Base-by-base conservation (phyloP, 768 basidiomycete species). In the Rhodotorula graminis region DNA sequence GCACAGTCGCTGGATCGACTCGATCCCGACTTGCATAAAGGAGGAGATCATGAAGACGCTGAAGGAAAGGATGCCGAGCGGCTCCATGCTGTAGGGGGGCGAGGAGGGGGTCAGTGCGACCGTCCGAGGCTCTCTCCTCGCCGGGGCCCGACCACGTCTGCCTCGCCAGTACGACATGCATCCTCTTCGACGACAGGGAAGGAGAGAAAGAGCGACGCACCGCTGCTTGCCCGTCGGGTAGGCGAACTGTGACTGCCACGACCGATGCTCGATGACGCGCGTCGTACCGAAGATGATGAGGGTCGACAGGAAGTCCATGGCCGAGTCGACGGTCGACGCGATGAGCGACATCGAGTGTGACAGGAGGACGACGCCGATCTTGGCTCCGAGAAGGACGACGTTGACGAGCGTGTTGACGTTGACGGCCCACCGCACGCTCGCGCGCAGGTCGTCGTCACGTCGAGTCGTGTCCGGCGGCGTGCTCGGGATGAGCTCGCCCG, bases 311-410 rank as follows among this genome's bases (percentile, higher is more conserved):
- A 83, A 78, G 66, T 83, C 83, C 71, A 83, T 78, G 4, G 80
- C 82, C 7, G 80, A 80, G 69, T 83, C 83, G 61, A 83, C 80
- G 33, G 82, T 76, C 0, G 80, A 80, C 2, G 83, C 83, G 27
- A 82, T 78, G 33, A 83, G 78, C 23, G 82, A 82, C 61, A 83
- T 81, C 4, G 82, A 83, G 44, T 80, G 77, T 25, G 82, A 82
- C 53, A 81, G 78, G 33, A 83, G 75, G 29, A 83, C 81, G n/a
- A 82, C 82, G 21, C 80, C 67, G 18, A 78, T 79, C 65, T 83
- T 83, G 23, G 79, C 81, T 18, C 68, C 77, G 19, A 83, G 80
- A 16, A 83, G 79, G 27, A 82, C 16, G 57, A 82, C 67, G 69
- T 83, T 83, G 67, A 78, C 57, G 42, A 50, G 37, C 50, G 77